Evolutionary conservation across 495 filamentous ascomycete genomes (phyloP), one percentile per base, ranked within the genome.

Genomic region (Podospora fimiseda): DNA sequence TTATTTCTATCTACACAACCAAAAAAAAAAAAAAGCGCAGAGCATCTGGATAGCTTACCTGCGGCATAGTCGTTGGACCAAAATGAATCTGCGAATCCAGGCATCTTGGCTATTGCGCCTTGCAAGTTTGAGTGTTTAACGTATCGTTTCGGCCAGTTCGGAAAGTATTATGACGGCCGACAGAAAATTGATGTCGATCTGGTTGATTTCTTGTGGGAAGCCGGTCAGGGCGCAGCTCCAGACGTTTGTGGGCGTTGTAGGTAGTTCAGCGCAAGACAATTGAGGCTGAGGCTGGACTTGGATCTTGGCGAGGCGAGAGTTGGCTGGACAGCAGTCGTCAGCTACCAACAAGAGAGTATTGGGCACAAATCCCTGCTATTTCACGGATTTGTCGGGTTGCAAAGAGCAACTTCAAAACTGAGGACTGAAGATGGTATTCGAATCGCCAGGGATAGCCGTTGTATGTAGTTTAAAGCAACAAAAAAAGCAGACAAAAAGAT

Each of bases 61-160:
- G 86, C 86, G 58, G 90, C 88, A 71, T 95, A 95, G 74, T 96
- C 91, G 59, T 81, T 81, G 52, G 90, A 91, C 91, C 91, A 96
- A 71, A 96, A 96, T 5, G 90, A 94, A 73, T 92, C 89, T 55
- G 89, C 83, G 71, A 96, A 96, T 38, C 86, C 81, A 57, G 87
- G 85, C 89, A 92, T 92, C 55, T 63, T 69, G 51, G 48, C 55
- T 48, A 49, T 59, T 45, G 55, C 43, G 38, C 42, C 36, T 49
- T 14, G 52, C 27, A 33, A 11, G 6, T 33, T 11, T 33, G 6
- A 33, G 8, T 45, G 20, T 53, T 36, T 0, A 9, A n/a, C n/a
- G 27, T 11, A 6, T 33, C 27, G 5, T 33, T 6, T 33, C 6
- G 27, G 27, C 27, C 6, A 33, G 11, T 33, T 33, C 11, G 5